These are phyloP conservation scores for Hericium alpestre DNA, from an alignment of 768 basidiomycete genomes.

Conservation along the genomic window DNA sequence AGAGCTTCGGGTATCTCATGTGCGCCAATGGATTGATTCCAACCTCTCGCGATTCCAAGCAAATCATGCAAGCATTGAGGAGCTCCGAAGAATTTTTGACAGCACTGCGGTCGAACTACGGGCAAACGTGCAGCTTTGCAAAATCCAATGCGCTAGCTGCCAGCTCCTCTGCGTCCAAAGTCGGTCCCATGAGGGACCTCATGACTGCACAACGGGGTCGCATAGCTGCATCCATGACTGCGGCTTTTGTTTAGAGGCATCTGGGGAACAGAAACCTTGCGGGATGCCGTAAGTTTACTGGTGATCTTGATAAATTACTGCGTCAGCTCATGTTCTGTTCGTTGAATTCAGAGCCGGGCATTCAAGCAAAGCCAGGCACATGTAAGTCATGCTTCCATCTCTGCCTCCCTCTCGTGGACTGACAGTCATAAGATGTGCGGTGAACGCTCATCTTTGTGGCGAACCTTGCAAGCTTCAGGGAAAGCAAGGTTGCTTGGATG, in stretches of 20 bases:
- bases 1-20: slow-evolving; percentile 34
- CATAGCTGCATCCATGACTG: slow-evolving; percentile 38
- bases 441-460: slow-evolving; percentile 44
- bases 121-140: slow-evolving; percentile 38
- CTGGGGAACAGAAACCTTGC: slow-evolving; percentile 24
- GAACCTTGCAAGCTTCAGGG: slow-evolving; percentile 34
- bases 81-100: slow-evolving; percentile 34
- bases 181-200: slow-evolving; percentile 33
- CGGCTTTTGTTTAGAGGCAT: slow-evolving; percentile 27
- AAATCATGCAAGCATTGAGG: slow-evolving; percentile 33
- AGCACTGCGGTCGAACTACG: slow-evolving; percentile 33
- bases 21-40: slow-evolving; percentile 38
- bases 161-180: slow-evolving; percentile 37
- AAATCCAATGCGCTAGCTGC: slow-evolving; percentile 35
- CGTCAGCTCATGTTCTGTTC: background rate
- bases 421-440: slow-evolving; percentile 32
- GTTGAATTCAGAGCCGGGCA: slow-evolving; percentile 40
- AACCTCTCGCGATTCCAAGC: slow-evolving; percentile 39
- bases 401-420: background rate
- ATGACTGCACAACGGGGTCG: slow-evolving; percentile 36
- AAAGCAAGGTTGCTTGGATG: slow-evolving; percentile 38
- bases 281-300: slow-evolving; percentile 32
- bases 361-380: slow-evolving; percentile 31
- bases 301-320: too few relatives aligned
- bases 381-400: slow-evolving; percentile 25